Evolutionary conservation across 176 grass and related monocot genomes (phyloP), one percentile per base, ranked within the genome.

Genomic region (Raddia guianensis): DNA sequence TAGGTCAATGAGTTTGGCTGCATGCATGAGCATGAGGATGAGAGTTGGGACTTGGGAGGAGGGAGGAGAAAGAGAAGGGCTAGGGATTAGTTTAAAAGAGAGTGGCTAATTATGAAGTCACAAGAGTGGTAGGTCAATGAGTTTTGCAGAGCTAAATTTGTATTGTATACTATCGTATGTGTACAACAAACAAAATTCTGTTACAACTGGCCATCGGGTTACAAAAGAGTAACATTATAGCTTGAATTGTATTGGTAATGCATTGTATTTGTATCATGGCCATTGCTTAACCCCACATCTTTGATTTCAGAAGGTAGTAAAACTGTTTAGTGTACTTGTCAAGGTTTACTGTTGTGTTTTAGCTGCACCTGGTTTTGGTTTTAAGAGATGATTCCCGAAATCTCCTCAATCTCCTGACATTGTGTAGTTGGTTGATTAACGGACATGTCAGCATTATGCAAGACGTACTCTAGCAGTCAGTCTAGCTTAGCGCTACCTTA

Each of bases 341-440:
- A 6, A 5, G 20, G 4, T 73, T 85, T 62, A 45, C 4, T 63
- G 14, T 59, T 72, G 35, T 80, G 9, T 48, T 66, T 62, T 62
- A 75, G 55, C 45, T 75, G 46, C 6, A 40, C 7, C 37, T 1
- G 69, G 55, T 19, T 54, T 71, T 62, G 8, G 6, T 89, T 27
- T 27, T 52, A 73, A 35, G 2, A 12, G 19, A 58, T 58, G 40
- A 6, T 51, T 77, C 63, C 44, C 14, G 74, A 32, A 45, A 62
- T 61, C 14, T 74, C 8, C 7, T 53, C 27, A 27, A 27, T 27
- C 27, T 27, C 27, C 11, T 12, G 12, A 8, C 75, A 84, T 69
- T 73, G 16, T 70, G 40, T 80, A 12, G 54, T 80, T 84, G 20
- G 8, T 68, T 63, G 14, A 69, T 68, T 52, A 10, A 2, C 62